A percentile compares a stretch with the other conserved stretches of the same genome.
phyloP scores from a whole-genome alignment of 176 grass and related monocot genomes.

The Eleusine indica region DNA sequence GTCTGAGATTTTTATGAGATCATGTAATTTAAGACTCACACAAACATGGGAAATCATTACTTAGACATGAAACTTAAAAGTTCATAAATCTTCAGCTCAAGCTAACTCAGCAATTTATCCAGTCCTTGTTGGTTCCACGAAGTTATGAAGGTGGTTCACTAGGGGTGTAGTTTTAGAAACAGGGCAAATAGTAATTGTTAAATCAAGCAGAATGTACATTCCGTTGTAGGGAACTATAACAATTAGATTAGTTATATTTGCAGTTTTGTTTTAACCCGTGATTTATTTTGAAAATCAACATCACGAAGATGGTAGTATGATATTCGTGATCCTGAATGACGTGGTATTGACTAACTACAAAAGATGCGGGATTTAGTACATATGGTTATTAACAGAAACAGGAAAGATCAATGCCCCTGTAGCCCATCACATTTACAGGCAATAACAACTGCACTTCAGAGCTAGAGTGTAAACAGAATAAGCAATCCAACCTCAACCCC shows the following conservation, averaged over 20 bases:
- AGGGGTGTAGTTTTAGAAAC: background rate
- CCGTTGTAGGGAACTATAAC: background rate
- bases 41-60: background rate
- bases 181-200: background rate
- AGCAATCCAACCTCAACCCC: slow-evolving; percentile 79
- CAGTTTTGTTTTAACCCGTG: background rate
- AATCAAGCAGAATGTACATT: background rate
- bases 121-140: background rate
- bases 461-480: background rate
- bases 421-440: background rate
- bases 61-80: background rate
- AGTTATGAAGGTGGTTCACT: background rate
- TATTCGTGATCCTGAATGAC: background rate
- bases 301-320: background rate
- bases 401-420: background rate
- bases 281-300: background rate
- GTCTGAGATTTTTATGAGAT: background rate
- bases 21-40: background rate
- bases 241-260: background rate
- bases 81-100: background rate
- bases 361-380: background rate
- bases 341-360: background rate
- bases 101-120: background rate
- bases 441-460: background rate
- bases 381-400: slow-evolving; percentile 33